phyloP scores from a whole-genome alignment of 2,329 filamentous ascomycete species.

The Aureobasidium lini region DNA sequence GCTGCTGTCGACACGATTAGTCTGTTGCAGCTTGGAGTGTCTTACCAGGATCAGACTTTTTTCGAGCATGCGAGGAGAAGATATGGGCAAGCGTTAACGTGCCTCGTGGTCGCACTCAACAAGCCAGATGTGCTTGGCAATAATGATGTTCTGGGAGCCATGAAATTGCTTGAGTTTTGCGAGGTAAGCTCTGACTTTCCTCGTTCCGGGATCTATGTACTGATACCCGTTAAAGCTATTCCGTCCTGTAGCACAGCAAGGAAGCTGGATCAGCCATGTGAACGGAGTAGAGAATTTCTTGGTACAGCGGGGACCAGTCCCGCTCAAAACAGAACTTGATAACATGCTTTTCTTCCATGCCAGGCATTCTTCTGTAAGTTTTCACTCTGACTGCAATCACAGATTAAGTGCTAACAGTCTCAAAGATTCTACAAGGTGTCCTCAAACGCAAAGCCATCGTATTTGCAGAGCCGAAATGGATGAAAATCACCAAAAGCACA shows the following conservation, averaged over 20 bases:
- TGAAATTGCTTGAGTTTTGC: conserved; percentile 23
- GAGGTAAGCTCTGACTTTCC: conserved; percentile 14
- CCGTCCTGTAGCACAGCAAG: conserved; percentile 24
- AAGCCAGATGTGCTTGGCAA: conserved; percentile 17
- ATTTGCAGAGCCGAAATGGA: conserved; percentile 24
- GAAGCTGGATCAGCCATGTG: conserved; percentile 24
- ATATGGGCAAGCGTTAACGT: conserved; percentile 22
- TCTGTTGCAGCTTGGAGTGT: conserved; percentile 24
- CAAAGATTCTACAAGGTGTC: conserved; percentile 19
- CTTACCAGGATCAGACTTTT: conserved; percentile 20
- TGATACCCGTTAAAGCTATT: conserved; percentile 18
- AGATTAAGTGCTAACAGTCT: background rate
- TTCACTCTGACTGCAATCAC: background rate
- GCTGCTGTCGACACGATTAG: conserved; percentile 24
- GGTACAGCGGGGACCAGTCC: conserved; percentile 22
- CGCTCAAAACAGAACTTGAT: conserved; percentile 20
- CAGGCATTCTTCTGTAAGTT: conserved; percentile 19
- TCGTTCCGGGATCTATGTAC: background rate
- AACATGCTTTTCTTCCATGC: conserved; percentile 24
- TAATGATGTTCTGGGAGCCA: conserved; percentile 25
- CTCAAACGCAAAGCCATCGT: conserved; percentile 23
- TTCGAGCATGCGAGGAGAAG: conserved; percentile 20
- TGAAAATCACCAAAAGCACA: conserved; percentile 21
- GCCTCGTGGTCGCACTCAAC: conserved; percentile 19
- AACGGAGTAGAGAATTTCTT: conserved; percentile 24